These are phyloP conservation scores for Lablab purpureus DNA, from an alignment of 306 rosid species.

Conservation along the genomic window DNA sequence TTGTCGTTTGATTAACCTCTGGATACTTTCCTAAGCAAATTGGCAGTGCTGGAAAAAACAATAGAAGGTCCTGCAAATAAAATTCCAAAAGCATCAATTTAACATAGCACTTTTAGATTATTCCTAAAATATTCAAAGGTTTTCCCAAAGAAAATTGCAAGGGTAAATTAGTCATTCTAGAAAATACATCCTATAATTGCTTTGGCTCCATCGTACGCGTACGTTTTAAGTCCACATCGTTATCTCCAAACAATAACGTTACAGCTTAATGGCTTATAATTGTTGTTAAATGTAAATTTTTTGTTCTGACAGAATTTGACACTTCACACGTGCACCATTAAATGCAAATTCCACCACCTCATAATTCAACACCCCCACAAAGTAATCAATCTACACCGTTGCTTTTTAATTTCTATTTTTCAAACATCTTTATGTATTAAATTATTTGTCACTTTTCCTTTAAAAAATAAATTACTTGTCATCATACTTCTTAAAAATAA, in stretches of 20 bases:
- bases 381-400: conserved; percentile 49
- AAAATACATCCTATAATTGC: conserved; percentile 19
- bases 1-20: neutral
- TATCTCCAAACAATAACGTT: conserved; percentile 35
- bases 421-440: neutral
- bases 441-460: neutral
- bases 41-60: neutral
- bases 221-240: conserved; percentile 31
- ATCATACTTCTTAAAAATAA: too few relatives aligned
- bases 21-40: neutral
- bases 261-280: conserved; percentile 18
- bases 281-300: neutral
- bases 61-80: neutral
- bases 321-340: conserved; percentile 24
- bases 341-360: conserved; percentile 7
- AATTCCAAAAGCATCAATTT: conserved; percentile 37
- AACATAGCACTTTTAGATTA: conserved; percentile 44
- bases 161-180: neutral
- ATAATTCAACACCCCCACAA: conserved; percentile 36
- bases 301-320: conserved; percentile 32
- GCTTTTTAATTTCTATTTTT: neutral
- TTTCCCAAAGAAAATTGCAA: neutral
- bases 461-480: too few relatives aligned
- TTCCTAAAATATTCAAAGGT: conserved; percentile 36
- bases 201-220: conserved; percentile 21